These are phyloP conservation scores for Bothriochloa decipiens DNA, from an alignment of 176 grass and related monocot species.

Conservation along the genomic window DNA sequence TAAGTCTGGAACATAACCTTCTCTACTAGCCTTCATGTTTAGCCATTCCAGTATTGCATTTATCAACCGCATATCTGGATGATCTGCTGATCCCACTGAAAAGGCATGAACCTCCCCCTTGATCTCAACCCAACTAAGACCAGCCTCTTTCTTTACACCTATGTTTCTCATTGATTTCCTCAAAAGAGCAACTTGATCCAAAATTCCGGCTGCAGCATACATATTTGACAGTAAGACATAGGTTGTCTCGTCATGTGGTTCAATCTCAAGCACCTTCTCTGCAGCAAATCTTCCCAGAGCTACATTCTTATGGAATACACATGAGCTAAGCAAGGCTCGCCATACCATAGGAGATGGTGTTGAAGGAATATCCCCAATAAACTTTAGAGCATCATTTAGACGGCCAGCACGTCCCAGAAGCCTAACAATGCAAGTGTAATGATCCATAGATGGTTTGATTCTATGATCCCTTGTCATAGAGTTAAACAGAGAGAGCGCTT, in stretches of 20 bases:
- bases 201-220: constrained; percentile 61
- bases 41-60: constrained; percentile 56
- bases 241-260: constrained; percentile 54
- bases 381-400: constrained; percentile 51
- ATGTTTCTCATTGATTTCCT: constrained; percentile 63
- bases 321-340: constrained; percentile 57
- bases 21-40: constrained; percentile 37
- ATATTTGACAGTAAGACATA: constrained; percentile 62
- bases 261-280: constrained; percentile 56
- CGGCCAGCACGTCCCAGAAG: constrained; percentile 52
- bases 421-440: constrained; percentile 61
- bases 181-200: constrained; percentile 55
- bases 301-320: constrained; percentile 56
- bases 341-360: constrained; percentile 59
- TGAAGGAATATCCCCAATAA: constrained; percentile 50
- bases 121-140: constrained; percentile 60
- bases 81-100: constrained; percentile 50
- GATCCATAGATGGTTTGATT: constrained; percentile 53
- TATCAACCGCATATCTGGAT: constrained; percentile 63
- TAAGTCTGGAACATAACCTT: constrained; percentile 53
- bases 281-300: constrained; percentile 53
- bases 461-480: constrained; percentile 47
- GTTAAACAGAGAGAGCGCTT: constrained; percentile 45
- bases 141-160: constrained; percentile 52
- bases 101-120: constrained; percentile 56